Conservation (phyloP, 768 basidiomycete genomes). For the Auricularia sp. region DNA sequence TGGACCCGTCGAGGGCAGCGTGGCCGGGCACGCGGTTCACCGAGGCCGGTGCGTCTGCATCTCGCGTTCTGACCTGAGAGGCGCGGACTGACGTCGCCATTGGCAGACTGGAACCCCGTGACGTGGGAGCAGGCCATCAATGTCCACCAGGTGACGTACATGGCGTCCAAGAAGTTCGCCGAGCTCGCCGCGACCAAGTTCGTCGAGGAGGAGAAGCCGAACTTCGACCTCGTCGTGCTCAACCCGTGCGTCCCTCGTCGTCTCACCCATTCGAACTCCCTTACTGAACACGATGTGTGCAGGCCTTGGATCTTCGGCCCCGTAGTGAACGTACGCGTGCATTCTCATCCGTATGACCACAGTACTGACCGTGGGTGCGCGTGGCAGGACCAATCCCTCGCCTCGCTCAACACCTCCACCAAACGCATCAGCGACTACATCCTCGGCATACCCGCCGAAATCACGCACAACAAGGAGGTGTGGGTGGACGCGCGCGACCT, state of each 20-base stretch:
- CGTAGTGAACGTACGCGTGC: not conserved
- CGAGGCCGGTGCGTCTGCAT: not conserved
- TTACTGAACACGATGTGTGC: not conserved
- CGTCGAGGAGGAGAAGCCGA: not conserved
- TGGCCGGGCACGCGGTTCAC: not conserved
- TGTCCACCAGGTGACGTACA: not conserved
- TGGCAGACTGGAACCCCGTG: not conserved
- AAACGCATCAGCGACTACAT: not conserved
- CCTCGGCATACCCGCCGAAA: not conserved
- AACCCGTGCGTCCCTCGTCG: not conserved
- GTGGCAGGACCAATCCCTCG: not conserved
- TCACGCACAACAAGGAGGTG: not conserved
- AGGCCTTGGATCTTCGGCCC: not conserved
- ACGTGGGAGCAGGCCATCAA: not conserved
- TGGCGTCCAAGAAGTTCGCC: not conserved
- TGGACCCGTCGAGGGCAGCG: not conserved
- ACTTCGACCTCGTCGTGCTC: not conserved
- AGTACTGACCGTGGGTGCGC: too few species aligned
- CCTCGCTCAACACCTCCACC: not conserved
- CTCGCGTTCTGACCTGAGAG: not conserved
- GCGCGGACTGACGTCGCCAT: not conserved
- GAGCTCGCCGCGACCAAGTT: not conserved
- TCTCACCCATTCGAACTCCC: too few species aligned
- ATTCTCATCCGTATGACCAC: too few species aligned
- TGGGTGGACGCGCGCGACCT: slow-evolving; percentile 49